Evolutionary conservation across 257 asterid species (phyloP).

Genomic region (Lavandula angustifolia): DNA sequence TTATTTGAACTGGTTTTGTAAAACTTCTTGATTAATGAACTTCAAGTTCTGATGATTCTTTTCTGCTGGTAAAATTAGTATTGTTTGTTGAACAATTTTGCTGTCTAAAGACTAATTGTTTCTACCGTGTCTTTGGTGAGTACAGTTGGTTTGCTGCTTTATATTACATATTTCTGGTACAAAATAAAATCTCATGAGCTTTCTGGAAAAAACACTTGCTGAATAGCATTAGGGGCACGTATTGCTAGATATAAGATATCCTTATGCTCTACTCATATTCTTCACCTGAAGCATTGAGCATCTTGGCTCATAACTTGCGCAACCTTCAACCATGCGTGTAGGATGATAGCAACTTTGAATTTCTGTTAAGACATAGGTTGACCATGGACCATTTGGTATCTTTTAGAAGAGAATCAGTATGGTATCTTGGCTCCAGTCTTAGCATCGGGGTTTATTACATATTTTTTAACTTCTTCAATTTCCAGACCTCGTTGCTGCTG

Average conservation of each 20-base stretch:
- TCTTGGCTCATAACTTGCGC: background rate
- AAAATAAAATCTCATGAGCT: background rate
- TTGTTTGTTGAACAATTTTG: background rate
- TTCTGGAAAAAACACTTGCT: background rate
- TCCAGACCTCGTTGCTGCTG: constrained; percentile 68
- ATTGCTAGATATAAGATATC: background rate
- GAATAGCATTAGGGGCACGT: background rate
- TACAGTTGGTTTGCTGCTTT: constrained; percentile 3
- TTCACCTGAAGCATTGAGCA: background rate
- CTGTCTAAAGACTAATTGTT: background rate
- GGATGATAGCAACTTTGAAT: background rate
- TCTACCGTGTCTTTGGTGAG: background rate
- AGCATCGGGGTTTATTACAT: background rate
- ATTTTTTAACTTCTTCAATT: background rate
- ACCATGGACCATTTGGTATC: background rate
- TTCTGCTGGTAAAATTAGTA: background rate
- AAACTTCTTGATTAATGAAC: background rate
- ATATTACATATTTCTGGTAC: background rate
- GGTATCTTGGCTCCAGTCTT: background rate
- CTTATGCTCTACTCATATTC: background rate
- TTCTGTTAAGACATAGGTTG: background rate
- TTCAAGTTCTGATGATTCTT: background rate
- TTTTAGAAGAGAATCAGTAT: background rate
- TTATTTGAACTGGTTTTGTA: background rate
- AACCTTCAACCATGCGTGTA: background rate